A percentile compares a stretch with the other conserved stretches of the same genome.
Conservation (phyloP, 768 basidiomycete species). For the Mycena filopes region DNA sequence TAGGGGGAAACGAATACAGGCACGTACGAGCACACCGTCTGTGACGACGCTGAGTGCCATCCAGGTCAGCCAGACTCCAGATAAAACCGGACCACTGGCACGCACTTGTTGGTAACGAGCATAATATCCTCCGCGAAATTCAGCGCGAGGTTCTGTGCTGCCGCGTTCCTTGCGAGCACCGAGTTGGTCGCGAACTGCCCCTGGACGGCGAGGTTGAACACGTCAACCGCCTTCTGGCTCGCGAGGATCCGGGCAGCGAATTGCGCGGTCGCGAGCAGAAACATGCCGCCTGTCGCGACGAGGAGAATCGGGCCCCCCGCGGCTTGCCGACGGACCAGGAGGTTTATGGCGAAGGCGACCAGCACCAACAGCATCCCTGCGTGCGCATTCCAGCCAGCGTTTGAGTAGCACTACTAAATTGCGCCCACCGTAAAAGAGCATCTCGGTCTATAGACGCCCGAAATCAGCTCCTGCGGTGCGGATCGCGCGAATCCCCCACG, state of each 20-base stretch:
- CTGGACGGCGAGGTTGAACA: conserved; percentile 17
- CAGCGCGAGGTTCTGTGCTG: not conserved
- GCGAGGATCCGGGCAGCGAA: conserved; percentile 14
- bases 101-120: conserved; percentile 30
- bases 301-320: conserved; percentile 4
- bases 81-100: too few relatives aligned
- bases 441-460: conserved; percentile 16
- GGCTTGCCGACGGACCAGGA: conserved; percentile 13
- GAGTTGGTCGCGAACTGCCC: conserved; percentile 11
- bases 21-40: conserved; percentile 29
- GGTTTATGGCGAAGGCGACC: conserved; percentile 22
- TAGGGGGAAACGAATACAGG: too few relatives aligned
- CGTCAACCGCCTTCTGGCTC: not conserved
- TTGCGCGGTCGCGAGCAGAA: conserved; percentile 22
- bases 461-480: not conserved
- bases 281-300: conserved; percentile 16
- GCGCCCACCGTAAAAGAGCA: conserved; percentile 26
- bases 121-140: conserved; percentile 29
- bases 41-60: conserved; percentile 12
- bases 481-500: not conserved
- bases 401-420: too few relatives aligned
- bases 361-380: conserved; percentile 30
- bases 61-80: too few relatives aligned
- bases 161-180: not conserved
- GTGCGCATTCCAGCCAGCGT: too few relatives aligned